Evolutionary conservation across 1,284 basidiomycete genomes (phyloP).

Genomic region (Fomes fomentarius): DNA sequence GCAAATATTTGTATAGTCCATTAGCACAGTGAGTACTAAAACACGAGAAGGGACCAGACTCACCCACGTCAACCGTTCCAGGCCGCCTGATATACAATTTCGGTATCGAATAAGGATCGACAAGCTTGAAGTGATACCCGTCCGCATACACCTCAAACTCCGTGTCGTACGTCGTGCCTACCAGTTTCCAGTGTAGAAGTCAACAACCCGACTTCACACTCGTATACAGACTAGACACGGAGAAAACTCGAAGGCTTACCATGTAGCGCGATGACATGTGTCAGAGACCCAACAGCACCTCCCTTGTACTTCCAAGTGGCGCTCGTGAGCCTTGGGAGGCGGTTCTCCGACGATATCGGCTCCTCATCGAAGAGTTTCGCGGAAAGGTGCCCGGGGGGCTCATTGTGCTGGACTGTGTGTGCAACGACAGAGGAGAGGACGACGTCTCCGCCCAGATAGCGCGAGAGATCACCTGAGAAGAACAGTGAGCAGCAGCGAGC

Average conservation of each 20-base stretch:
- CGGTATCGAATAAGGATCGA: conserved; percentile 41
- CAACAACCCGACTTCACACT: no score
- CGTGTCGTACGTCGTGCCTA: conserved; percentile 39
- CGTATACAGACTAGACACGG: no score
- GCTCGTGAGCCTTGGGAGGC: conserved; percentile 38
- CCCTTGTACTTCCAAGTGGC: conserved; percentile 51
- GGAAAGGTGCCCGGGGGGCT: conserved; percentile 54
- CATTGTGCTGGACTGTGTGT: conserved; percentile 53
- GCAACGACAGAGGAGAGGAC: conserved; percentile 46
- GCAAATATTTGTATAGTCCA: neutral
- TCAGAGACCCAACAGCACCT: conserved; percentile 56
- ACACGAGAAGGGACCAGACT: no score
- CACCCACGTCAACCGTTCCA: conserved; percentile 30
- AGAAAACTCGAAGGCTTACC: conserved; percentile 41
- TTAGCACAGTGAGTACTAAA: no score
- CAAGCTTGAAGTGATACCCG: conserved; percentile 43
- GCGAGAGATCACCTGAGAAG: conserved; percentile 42
- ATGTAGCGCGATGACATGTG: conserved; percentile 57
- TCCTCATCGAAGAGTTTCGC: conserved; percentile 53
- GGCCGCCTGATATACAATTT: conserved; percentile 39
- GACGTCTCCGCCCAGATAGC: conserved; percentile 71
- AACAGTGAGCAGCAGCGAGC: no score
- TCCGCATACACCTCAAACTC: conserved; percentile 58
- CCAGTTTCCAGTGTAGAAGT: no score
- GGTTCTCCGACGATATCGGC: conserved; percentile 39